These are phyloP conservation scores for Astragalus glycyphyllos DNA, from an alignment of 306 rosid species.

Conservation along the genomic window DNA sequence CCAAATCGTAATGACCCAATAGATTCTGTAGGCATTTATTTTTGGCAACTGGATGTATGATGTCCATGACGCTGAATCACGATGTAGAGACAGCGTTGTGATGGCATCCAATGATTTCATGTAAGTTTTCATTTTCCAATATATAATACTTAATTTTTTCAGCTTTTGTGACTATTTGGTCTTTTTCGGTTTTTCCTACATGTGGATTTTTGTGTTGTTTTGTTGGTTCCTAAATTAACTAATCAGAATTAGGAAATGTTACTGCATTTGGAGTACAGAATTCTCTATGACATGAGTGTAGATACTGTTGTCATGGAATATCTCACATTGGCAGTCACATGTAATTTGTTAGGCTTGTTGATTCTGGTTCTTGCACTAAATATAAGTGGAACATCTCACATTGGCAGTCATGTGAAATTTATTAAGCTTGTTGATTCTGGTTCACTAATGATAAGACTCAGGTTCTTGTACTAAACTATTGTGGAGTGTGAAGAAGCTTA, in stretches of 20 bases:
- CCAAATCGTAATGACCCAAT: constrained; percentile 34
- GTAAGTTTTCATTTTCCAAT: constrained; percentile 31
- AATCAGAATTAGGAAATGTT: constrained; percentile 10
- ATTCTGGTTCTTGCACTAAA: not conserved
- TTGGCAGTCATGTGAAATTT: not conserved
- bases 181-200: constrained; percentile 25
- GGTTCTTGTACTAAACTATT: not conserved
- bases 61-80: constrained; percentile 32
- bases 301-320: constrained; percentile 8
- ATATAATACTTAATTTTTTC: not conserved
- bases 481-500: not conserved
- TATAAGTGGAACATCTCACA: not conserved
- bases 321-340: not conserved
- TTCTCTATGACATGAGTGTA: not conserved
- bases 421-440: constrained; percentile 4
- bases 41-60: constrained; percentile 24
- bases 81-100: constrained; percentile 13
- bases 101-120: constrained; percentile 23
- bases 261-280: not conserved
- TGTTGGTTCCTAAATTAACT: constrained; percentile 6
- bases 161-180: not conserved
- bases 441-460: not conserved
- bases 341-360: constrained; percentile 3
- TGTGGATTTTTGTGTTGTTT: constrained; percentile 9
- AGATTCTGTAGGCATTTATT: constrained; percentile 24